Evolutionary conservation across 768 basidiomycete species (phyloP).

Genomic region (Leccinellum luteum): DNA sequence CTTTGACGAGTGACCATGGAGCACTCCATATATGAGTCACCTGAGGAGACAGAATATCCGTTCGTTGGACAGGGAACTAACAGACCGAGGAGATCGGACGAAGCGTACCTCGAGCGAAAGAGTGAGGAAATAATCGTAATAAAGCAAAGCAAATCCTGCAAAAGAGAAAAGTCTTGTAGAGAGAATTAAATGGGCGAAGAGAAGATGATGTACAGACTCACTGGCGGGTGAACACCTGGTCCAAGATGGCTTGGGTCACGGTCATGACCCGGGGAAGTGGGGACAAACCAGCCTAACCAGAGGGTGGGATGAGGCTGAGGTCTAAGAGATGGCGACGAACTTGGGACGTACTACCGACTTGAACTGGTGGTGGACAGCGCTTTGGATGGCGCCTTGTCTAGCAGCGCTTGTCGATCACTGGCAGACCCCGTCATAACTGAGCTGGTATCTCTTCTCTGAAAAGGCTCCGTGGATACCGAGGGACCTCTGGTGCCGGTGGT

Average conservation of each 20-base stretch:
- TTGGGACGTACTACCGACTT: not conserved
- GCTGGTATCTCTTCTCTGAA: not conserved
- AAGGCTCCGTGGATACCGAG: not conserved
- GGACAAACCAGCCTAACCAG: not conserved
- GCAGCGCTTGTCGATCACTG: slow-evolving; percentile 1
- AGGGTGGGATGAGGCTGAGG: not conserved
- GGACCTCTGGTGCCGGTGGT: too few relatives aligned
- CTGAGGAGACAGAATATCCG: slow-evolving; percentile 5
- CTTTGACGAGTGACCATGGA: slow-evolving; percentile 14
- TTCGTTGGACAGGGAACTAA: not conserved
- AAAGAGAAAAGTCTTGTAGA: slow-evolving; percentile 6
- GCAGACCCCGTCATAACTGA: slow-evolving; percentile 6
- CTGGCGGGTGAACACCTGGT: slow-evolving; percentile 19
- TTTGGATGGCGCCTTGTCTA: not conserved
- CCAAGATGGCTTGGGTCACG: not conserved
- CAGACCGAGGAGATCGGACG: too few relatives aligned
- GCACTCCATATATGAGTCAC: slow-evolving; percentile 16
- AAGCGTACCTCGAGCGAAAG: slow-evolving; percentile 24
- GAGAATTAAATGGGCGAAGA: not conserved
- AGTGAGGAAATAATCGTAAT: slow-evolving; percentile 29
- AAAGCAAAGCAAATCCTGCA: slow-evolving; percentile 21
- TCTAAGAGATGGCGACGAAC: not conserved
- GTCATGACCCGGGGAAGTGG: slow-evolving; percentile 9
- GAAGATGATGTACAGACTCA: not conserved
- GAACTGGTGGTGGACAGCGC: not conserved